Evolutionary conservation across 2,329 filamentous ascomycete species (phyloP), one percentile per base, ranked within the genome.

Genomic region (Triangularia setosa): DNA sequence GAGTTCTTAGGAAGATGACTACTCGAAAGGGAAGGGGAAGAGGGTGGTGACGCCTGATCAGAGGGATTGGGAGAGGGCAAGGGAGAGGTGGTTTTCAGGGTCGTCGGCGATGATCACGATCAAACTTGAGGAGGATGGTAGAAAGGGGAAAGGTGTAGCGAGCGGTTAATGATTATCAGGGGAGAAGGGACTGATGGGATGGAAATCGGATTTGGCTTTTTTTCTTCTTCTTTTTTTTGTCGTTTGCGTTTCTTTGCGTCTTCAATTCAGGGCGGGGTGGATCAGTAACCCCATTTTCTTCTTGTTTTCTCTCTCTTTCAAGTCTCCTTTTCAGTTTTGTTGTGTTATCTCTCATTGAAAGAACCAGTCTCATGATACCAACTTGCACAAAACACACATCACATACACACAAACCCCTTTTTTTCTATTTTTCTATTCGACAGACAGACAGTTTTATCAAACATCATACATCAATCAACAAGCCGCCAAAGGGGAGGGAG

Each of bases 31-130:
- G 23, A n/a, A 16, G 9, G 18, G 52, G 21, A 54, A 54, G 23
- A 24, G 52, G 21, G 24, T 16, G 25, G 25, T 55, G 21, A 25
- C 52, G 25, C 52, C 18, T 21, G 59, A 8, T 61, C 62, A 24
- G 54, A n/a, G 28, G 30, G 62, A 65, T 21, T 75, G 66, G 72
- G 73, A 65, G 67, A 69, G 48, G 69, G 63, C 62, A 27, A 60
- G 68, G 33, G 28, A 30, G 12, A 61, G 53, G 48, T 65, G 40
- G 40, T 48, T 48, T 48, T 48, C 40, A 5, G 40, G 40, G n/a
- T 18, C n/a, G 40, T 48, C 40, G 40, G n/a, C 21, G 40, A 9
- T 9, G 40, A 48, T 48, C 18, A 48, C n/a, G n/a, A 48, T 48
- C 7, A 48, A 21, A 9, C 21, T 21, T 8, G 40, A 48, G 40